Base-by-base conservation (phyloP, 2,329 filamentous ascomycete genomes). In the Chrysoporthe cubensis region DNA sequence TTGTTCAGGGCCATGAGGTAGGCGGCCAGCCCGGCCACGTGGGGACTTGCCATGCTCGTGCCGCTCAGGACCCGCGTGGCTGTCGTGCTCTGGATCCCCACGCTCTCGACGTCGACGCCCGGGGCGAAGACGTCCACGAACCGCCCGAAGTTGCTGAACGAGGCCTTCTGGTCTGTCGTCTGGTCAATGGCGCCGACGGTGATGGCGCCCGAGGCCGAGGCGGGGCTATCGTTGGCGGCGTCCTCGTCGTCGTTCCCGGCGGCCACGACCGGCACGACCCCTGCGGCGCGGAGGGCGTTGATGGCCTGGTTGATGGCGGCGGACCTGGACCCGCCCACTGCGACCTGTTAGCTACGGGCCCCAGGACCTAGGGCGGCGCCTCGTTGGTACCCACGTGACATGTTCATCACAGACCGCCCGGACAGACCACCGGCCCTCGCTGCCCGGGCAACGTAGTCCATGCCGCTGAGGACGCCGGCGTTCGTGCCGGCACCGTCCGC, bases 31-130 rank as follows among this genome's bases (percentile, higher is more conserved):
- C 90, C 90, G 60, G 87, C 85, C 65, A 92, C 83, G 75, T 91
- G 89, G 1, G 90, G 90, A 14, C 85, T 84, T 37, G 90, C 88
- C 88, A 90, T 91, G 70, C 84, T 85, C 70, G 86, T 88, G 64
- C 86, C 86, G 72, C 81, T 85, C 60, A 88, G 78, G 21, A 75
- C 76, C 46, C 77, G 77, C 62, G 79, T 82, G 69, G 77, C 82
- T 26, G 77, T 83, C 73, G 85, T 77, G 71, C 74, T 82, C n/a
- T 74, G 70, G 76, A 87, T 87, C 65, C 84, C 84, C 52, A 84
- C 83, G 70, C 83, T 86, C 65, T 82, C 76, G 40, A 89, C 80
- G 62, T 83, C 71, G 64, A 88, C 84, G 61, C 87, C 87, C 3
- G 85, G 85, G 16, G 83, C 86, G 70, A 83, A 88, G 72, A 88